Conservation (phyloP, 192 early-diverging fungal species). For the Hyaloraphidium curvatum region DNA sequence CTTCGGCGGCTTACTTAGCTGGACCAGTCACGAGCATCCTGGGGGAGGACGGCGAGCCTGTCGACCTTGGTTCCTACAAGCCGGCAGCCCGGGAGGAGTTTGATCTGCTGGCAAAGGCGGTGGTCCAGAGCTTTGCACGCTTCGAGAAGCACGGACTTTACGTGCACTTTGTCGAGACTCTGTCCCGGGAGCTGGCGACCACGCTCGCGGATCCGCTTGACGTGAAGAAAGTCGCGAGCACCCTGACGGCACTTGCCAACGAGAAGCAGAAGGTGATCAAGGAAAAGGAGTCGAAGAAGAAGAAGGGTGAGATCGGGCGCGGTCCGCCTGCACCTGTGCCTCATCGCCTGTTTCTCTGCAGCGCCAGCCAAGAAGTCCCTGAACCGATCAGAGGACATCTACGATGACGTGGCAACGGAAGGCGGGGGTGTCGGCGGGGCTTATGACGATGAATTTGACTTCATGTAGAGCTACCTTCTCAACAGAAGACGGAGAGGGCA, state of each 20-base stretch:
- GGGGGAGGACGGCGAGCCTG: not conserved
- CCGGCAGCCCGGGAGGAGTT: conserved; percentile 50
- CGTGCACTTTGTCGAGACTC: conserved; percentile 34
- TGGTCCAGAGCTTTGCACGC: conserved; percentile 37
- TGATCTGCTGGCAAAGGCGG: conserved; percentile 34
- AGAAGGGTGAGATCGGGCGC: no score
- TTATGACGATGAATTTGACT: no score
- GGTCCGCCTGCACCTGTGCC: no score
- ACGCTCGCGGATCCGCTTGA: conserved; percentile 43
- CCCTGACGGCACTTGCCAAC: conserved; percentile 44
- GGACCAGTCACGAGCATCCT: no score
- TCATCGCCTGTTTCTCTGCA: no score
- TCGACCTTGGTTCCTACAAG: conserved; percentile 20
- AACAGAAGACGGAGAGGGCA: no score
- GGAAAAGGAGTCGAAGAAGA: conserved; percentile 45
- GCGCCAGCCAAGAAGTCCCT: no score
- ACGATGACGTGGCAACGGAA: no score
- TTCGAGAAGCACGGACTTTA: conserved; percentile 29
- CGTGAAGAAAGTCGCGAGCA: conserved; percentile 35
- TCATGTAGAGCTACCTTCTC: no score
- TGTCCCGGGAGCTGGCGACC: conserved; percentile 38
- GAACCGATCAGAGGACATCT: no score
- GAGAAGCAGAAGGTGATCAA: conserved; percentile 59
- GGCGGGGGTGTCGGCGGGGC: no score
- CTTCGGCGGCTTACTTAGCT: no score